These are phyloP conservation scores for Brassica juncea DNA, from an alignment of 345 rosid species.

Conservation along the genomic window DNA sequence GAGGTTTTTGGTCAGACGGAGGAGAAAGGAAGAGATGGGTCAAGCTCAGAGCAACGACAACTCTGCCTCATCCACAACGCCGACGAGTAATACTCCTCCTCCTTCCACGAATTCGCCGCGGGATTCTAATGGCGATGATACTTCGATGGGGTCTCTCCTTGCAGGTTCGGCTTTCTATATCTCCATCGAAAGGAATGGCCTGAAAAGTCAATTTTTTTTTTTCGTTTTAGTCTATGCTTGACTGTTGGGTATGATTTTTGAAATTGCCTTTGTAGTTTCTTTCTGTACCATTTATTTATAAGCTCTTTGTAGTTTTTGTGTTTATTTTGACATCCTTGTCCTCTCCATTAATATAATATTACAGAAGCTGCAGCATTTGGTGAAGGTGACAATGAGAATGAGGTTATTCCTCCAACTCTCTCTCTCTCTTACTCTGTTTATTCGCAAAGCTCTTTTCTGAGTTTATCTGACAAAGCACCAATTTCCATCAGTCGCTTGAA, in stretches of 20 bases:
- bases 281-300: neutral
- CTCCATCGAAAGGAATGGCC: neutral
- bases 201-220: neutral
- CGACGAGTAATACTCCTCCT: neutral
- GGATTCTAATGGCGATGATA: slow-evolving; percentile 9
- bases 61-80: slow-evolving; percentile 7
- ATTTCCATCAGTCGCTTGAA: slow-evolving; percentile 63
- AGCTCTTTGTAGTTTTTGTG: neutral
- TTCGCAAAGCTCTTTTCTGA: neutral
- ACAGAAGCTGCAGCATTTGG: slow-evolving; percentile 86
- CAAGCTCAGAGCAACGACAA: slow-evolving; percentile 49
- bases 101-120: slow-evolving; percentile 22
- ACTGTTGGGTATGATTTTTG: neutral
- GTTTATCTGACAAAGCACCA: slow-evolving; percentile 30
- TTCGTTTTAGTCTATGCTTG: neutral
- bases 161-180: slow-evolving; percentile 45
- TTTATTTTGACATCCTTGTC: slow-evolving; percentile 20
- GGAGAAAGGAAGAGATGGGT: slow-evolving; percentile 48
- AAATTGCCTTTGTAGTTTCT: neutral
- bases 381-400: slow-evolving; percentile 51
- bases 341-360: slow-evolving; percentile 19
- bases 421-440: neutral
- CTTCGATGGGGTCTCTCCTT: slow-evolving; percentile 54
- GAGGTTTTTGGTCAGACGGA: slow-evolving; percentile 10
- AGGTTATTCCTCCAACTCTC: slow-evolving; percentile 41